Percentiles rank a stretch among this genome's conserved stretches.
Conservation (phyloP, 768 basidiomycete genomes). For the Botryobasidium botryosum region DNA sequence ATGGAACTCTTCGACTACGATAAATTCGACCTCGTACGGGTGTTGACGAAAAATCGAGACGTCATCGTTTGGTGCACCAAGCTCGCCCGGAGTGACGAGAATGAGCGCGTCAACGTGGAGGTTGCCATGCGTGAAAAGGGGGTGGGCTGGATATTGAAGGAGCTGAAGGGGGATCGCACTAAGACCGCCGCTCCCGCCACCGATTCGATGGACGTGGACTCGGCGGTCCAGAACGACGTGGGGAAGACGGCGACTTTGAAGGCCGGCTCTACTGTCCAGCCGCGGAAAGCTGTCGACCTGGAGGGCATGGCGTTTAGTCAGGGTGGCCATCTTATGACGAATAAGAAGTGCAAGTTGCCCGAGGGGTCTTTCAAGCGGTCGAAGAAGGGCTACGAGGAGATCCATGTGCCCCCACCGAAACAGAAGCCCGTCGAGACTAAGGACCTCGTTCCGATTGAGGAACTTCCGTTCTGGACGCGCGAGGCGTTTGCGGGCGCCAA, state of each 20-base stretch:
- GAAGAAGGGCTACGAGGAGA: slow-evolving; percentile 94
- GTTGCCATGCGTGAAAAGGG: slow-evolving; percentile 98
- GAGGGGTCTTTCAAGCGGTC: slow-evolving; percentile 95
- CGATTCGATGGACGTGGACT: slow-evolving; percentile 71
- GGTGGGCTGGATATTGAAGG: slow-evolving; percentile 86
- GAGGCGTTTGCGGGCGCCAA: slow-evolving; percentile 63
- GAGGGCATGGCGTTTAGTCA: slow-evolving; percentile 93
- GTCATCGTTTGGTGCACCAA: slow-evolving; percentile 97
- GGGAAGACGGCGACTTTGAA: slow-evolving; percentile 76
- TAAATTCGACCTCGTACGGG: slow-evolving; percentile 76
- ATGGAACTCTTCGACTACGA: slow-evolving; percentile 95
- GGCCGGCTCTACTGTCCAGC: slow-evolving; percentile 75
- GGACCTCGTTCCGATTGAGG: slow-evolving; percentile 53
- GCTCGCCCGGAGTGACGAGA: slow-evolving; percentile 72
- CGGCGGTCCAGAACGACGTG: slow-evolving; percentile 29
- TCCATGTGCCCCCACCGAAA: slow-evolving; percentile 90
- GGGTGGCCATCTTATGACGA: slow-evolving; percentile 93
- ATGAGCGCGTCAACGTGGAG: slow-evolving; percentile 83
- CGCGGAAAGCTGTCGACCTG: slow-evolving; percentile 71
- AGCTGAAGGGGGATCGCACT: slow-evolving; percentile 60
- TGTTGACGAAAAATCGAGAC: slow-evolving; percentile 89
- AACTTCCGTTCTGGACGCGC: slow-evolving; percentile 72
- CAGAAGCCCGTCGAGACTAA: slow-evolving; percentile 42
- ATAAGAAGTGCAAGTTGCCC: slow-evolving; percentile 95
- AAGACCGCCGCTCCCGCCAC: slow-evolving; percentile 30